phyloP scores from a whole-genome alignment of 768 basidiomycete genomes.

The Basidioascus undulatus region DNA sequence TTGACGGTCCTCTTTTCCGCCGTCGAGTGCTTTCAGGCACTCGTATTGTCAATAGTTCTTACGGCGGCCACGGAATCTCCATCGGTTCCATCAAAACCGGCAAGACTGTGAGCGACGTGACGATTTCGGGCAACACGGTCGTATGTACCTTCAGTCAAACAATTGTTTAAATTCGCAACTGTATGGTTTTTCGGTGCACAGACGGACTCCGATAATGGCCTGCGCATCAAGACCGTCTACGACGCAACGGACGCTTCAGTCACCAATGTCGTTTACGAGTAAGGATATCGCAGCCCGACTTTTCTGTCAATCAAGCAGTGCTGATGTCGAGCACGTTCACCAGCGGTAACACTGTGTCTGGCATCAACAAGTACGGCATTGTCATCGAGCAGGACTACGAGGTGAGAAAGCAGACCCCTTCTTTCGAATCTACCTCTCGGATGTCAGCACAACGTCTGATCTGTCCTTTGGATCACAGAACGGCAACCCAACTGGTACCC shows the following conservation, averaged over 20 bases:
- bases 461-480: too few relatives aligned
- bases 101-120: conserved; percentile 5
- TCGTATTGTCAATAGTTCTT: background rate
- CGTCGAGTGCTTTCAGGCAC: too few relatives aligned
- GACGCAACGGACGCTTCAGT: conserved; percentile 10
- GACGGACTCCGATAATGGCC: conserved; percentile 24
- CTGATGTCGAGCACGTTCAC: too few relatives aligned
- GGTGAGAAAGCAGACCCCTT: too few relatives aligned
- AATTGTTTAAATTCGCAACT: background rate
- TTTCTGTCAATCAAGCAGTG: too few relatives aligned
- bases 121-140: conserved; percentile 25
- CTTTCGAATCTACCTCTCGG: too few relatives aligned
- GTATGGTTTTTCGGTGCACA: background rate
- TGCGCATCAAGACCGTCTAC: conserved; percentile 28
- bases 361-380: conserved; percentile 28
- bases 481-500: conserved; percentile 23
- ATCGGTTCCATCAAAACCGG: conserved; percentile 20
- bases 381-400: conserved; percentile 46
- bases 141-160: conserved; percentile 22
- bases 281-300: too few relatives aligned
- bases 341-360: conserved; percentile 29
- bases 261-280: conserved; percentile 11
- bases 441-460: too few relatives aligned
- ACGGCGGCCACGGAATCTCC: conserved; percentile 38
- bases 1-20: too few relatives aligned